Evolutionary conservation across 2,329 filamentous ascomycete genomes (phyloP).

Genomic region (Pyrenophora tritici-repentis): DNA sequence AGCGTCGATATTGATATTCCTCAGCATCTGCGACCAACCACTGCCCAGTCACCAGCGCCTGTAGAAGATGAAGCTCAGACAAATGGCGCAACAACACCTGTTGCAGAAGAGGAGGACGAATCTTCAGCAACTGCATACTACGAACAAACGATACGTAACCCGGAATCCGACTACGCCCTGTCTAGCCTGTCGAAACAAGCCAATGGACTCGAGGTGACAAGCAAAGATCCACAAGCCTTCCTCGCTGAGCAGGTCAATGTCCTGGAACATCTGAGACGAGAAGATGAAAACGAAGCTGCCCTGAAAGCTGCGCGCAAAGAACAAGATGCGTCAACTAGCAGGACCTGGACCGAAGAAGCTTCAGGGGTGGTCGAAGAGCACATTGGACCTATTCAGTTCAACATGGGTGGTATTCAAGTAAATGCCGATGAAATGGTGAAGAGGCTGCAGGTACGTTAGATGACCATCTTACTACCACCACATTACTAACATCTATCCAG

Average conservation of each 20-base stretch:
- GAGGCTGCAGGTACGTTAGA: constrained; percentile 71
- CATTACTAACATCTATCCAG: constrained; percentile 25
- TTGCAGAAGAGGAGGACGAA: constrained; percentile 22
- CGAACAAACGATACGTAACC: constrained; percentile 78
- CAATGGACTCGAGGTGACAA: constrained; percentile 64
- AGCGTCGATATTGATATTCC: constrained; percentile 73
- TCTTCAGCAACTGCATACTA: constrained; percentile 73
- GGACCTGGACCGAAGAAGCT: constrained; percentile 32
- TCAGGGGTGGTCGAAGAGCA: constrained; percentile 59
- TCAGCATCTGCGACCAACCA: constrained; percentile 29
- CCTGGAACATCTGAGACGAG: constrained; percentile 67
- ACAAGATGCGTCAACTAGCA: constrained; percentile 28
- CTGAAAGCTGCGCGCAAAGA: constrained; percentile 44
- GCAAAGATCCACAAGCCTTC: constrained; percentile 78
- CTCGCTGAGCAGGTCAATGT: constrained; percentile 74
- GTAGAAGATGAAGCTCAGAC: constrained; percentile 17
- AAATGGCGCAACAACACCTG: constrained; percentile 14
- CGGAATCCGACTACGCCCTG: constrained; percentile 59
- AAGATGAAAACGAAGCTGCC: constrained; percentile 63
- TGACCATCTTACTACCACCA: neutral
- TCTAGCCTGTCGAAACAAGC: constrained; percentile 50
- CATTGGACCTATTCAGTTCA: constrained; percentile 94
- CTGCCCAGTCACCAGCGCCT: constrained; percentile 23
- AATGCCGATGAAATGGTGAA: constrained; percentile 93
- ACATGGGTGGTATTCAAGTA: constrained; percentile 96